Conservation (phyloP, 805 yeast genomes). For the Blastobotrys chiropterorum region DNA sequence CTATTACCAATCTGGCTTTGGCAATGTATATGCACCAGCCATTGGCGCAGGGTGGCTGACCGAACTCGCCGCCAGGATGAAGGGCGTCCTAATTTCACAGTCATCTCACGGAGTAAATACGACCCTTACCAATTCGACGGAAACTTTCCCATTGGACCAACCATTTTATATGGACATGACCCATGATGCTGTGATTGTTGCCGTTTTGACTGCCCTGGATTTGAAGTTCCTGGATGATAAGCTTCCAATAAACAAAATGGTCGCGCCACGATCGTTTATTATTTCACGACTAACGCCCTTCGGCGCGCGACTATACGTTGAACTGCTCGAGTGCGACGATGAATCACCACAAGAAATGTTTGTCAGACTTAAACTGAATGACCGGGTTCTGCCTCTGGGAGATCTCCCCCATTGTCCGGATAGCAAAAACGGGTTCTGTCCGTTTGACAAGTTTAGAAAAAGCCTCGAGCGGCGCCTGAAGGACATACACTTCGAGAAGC, state of each 20-base stretch:
- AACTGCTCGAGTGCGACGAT: constrained; percentile 32
- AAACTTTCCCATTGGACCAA: constrained; percentile 37
- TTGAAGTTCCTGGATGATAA: constrained; percentile 36
- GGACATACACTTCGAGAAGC: constrained; percentile 10
- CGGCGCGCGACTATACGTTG: constrained; percentile 36
- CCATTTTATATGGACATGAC: constrained; percentile 63
- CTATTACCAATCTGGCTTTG: constrained; percentile 61
- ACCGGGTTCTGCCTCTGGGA: constrained; percentile 33
- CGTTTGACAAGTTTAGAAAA: constrained; percentile 18
- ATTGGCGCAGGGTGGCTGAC: constrained; percentile 55
- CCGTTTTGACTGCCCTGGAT: constrained; percentile 61
- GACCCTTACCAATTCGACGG: constrained; percentile 29
- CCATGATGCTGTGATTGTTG: constrained; percentile 65
- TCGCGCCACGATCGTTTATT: constrained; percentile 35
- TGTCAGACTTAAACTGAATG: constrained; percentile 33
- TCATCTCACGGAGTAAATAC: constrained; percentile 46
- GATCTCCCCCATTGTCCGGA: constrained; percentile 31
- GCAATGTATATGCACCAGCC: constrained; percentile 49
- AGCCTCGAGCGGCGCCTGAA: constrained; percentile 11
- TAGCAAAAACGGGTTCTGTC: constrained; percentile 30
- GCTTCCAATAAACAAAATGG: constrained; percentile 41
- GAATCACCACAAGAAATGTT: constrained; percentile 7
- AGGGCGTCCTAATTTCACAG: constrained; percentile 44
- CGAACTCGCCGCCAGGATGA: constrained; percentile 38
- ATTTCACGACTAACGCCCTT: constrained; percentile 37